Base-by-base conservation (phyloP, 805 yeast species). In the Candida germanica region DNA sequence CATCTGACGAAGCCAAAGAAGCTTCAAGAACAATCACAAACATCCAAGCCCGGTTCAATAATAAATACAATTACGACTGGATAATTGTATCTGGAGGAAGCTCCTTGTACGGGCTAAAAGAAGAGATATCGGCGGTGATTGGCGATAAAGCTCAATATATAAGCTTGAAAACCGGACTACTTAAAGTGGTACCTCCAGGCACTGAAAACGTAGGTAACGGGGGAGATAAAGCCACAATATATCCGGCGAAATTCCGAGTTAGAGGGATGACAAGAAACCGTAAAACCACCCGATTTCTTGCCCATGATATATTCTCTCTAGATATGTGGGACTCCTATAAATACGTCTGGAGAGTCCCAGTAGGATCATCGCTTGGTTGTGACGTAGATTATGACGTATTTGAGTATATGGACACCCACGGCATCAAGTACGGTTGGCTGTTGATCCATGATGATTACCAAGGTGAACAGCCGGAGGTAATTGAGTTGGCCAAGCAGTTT, bases 191-290 rank as follows among this genome's bases (percentile, higher is more conserved):
- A 26, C 31, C 36, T 3, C n/a, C n/a, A n/a, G 23, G 23, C 23
- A 6, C 6, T 7, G 9, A 7, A 10, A 20, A 31, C 5, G 26
- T 33, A 8, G 19, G 20, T n/a, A 20, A 11, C 19, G 15, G 10
- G 42, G 40, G 39, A 3, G 17, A 12, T 21, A 15, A n/a, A 20
- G 22, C 21, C 3, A 18, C 6, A n/a, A 26, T 30, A 13, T 36
- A 25, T 4, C 43, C 54, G 14, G 42, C 33, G 17, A 36, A 43
- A 7, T 52, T 70, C 47, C 61, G 62, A 38, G 67, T 69, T 19
- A 49, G 50, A 17, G 47, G 44, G 18, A 36, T 44, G 6, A 45
- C 40, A 26, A 42, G 44, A 12, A 47, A 45, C 31, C 39, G 53
- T 12, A 55, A 47, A 34, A 44, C 53, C 43, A 46, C 56, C 24